A percentile compares a stretch with the other conserved stretches of the same genome.
Evolutionary conservation across 371 early-diverging fungal genomes (phyloP).

Genomic region (Rhizopus arrhizus): DNA sequence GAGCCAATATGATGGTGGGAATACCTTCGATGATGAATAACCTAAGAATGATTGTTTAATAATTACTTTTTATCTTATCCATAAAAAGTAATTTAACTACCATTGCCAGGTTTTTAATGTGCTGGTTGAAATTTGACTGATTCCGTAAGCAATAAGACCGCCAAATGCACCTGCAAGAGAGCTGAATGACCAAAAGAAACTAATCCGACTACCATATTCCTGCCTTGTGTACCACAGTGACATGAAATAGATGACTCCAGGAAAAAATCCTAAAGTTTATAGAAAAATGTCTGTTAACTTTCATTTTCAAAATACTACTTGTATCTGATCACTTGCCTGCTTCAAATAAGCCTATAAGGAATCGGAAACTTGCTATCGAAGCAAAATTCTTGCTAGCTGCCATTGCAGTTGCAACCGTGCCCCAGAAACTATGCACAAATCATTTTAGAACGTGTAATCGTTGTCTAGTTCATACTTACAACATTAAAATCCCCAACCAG

Average conservation of each 20-base stretch:
- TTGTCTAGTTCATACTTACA: constrained; percentile 12
- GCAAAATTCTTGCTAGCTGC: constrained; percentile 33
- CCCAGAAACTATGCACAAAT: constrained; percentile 18
- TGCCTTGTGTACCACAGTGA: constrained; percentile 50
- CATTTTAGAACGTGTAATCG: neutral
- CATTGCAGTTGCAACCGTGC: constrained; percentile 31
- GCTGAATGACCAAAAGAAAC: constrained; percentile 49
- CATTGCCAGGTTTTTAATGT: constrained; percentile 43
- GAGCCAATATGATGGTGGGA: constrained; percentile 45
- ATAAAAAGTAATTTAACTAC: constrained; percentile 10
- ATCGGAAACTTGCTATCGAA: constrained; percentile 24
- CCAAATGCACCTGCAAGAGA: constrained; percentile 49
- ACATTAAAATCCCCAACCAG: constrained; percentile 26
- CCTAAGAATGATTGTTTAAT: constrained; percentile 32
- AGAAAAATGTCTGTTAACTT: neutral
- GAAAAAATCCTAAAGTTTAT: constrained; percentile 18
- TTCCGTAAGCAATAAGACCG: constrained; percentile 44
- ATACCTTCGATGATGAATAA: constrained; percentile 59
- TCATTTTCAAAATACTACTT: neutral
- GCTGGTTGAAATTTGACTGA: constrained; percentile 33
- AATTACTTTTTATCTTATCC: neutral
- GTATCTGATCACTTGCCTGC: constrained; percentile 10
- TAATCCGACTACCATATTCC: constrained; percentile 44
- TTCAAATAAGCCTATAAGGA: constrained; percentile 31
- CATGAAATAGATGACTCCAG: constrained; percentile 38